A percentile compares a stretch with the other conserved stretches of the same genome.
Conservation (phyloP, 352 stramenopile species). For the Phytopythium ostracodes region DNA sequence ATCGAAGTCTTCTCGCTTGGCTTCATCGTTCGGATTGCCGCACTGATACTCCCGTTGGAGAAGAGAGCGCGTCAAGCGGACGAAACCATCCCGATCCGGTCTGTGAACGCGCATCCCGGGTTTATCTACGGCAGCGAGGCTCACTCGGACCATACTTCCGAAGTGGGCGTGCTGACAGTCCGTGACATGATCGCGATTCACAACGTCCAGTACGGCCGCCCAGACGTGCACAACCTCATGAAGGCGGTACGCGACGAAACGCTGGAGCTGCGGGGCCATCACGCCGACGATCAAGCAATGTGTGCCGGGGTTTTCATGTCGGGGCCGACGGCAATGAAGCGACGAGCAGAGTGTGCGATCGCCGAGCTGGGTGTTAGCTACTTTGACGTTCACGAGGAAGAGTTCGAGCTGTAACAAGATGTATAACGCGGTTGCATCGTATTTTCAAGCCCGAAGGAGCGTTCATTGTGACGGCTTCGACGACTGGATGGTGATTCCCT, state of each 20-base stretch:
- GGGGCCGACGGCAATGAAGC: background rate
- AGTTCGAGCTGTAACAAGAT: constrained; percentile 1
- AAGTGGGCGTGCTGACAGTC: background rate
- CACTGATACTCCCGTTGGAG: background rate
- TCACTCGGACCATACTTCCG: background rate
- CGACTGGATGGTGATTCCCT: background rate
- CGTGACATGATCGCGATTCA: background rate
- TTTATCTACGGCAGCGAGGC: background rate
- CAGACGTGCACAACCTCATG: background rate
- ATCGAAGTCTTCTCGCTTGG: constrained; percentile 6
- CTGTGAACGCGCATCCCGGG: background rate
- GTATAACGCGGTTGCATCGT: background rate
- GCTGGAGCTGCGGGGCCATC: background rate
- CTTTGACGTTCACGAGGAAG: constrained; percentile 5
- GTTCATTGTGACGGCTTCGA: background rate
- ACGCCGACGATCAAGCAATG: background rate
- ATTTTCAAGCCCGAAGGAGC: background rate
- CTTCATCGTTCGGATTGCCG: background rate
- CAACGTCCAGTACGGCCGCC: background rate
- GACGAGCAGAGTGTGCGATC: background rate
- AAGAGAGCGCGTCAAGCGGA: background rate
- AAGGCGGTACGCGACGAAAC: background rate
- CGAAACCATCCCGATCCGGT: background rate
- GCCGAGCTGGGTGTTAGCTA: background rate
- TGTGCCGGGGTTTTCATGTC: background rate